Evolutionary conservation across 495 filamentous ascomycete genomes (phyloP).

Genomic region (Aspergillus ellipticus): DNA sequence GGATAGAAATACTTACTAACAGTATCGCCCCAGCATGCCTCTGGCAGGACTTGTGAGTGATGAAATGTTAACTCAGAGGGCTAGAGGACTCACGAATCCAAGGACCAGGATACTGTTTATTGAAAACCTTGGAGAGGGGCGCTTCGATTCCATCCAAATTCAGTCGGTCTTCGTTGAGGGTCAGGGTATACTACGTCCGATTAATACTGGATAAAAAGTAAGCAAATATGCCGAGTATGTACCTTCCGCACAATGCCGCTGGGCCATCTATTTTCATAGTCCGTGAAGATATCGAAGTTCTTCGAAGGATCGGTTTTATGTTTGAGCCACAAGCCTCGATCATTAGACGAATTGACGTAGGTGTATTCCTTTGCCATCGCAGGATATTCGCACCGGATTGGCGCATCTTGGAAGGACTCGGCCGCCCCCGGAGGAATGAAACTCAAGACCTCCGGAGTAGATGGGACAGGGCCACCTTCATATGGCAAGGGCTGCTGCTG

Average conservation of each 20-base stretch:
- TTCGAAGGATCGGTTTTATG: background rate
- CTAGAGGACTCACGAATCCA: constrained; percentile 36
- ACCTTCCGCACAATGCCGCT: background rate
- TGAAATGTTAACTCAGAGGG: no score
- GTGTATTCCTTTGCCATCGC: background rate
- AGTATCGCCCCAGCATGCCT: constrained; percentile 11
- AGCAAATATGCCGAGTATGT: background rate
- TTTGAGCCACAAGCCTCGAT: background rate
- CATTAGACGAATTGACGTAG: background rate
- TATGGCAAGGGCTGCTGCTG: background rate
- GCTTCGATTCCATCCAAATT: background rate
- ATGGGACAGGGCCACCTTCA: background rate
- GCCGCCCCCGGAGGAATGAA: background rate
- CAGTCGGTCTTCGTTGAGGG: background rate
- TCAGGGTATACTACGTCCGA: background rate
- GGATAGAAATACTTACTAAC: background rate
- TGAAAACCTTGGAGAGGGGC: constrained; percentile 48
- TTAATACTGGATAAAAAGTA: no score
- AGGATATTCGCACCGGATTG: background rate
- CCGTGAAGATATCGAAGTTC: background rate
- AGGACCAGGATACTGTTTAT: constrained; percentile 53
- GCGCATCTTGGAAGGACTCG: background rate
- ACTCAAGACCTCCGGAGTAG: background rate
- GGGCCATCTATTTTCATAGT: background rate
- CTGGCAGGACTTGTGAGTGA: background rate